Evolutionary conservation across 768 basidiomycete species (phyloP), one percentile per base, ranked within the genome.

Genomic region (Hysterangium stoloniferum): DNA sequence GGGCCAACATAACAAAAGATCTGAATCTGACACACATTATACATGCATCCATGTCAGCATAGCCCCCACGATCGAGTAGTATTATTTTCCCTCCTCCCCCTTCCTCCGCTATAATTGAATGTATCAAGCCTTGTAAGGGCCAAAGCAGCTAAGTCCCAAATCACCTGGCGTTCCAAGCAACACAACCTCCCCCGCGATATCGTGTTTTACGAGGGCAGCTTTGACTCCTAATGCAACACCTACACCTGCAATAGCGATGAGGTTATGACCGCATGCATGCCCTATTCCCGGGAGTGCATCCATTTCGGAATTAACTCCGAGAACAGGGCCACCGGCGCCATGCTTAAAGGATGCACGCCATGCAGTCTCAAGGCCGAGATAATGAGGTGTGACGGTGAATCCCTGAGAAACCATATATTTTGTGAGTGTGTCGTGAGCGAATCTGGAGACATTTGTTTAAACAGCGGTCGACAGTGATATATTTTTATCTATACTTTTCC

Each of bases 1-100:
- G n/a, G n/a, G n/a, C n/a, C 13, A 15, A 33, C n/a, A 24, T 48
- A 41, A 25, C 11, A 7, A 41, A 20, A 40, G 44, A 17, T 13
- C n/a, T n/a, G n/a, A n/a, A n/a, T n/a, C 5, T 19, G 20, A 4
- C 3, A 60, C 72, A 82, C 88, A 89, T 88, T 51, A 90, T 65
- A 59, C 89, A 88, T 5, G 41, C 49, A 19, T 61, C 59, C 62
- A 66, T 64, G 7, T 59, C 57, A 40, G 64, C 57, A 55, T 67
- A 67, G 1, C 57, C 65, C 9, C 64, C 65, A 8, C 53, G 34
- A 9, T 63, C 54, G 29, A 64, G 46, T 37, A 66, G 51, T 20
- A 55, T 52, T 19, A 65, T 55, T 52, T 67, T 67, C 4, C 64
- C 65, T 8, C 56, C 59, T 36, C 62, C 53, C 5, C 56, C 57